These are phyloP conservation scores for Colletotrichum eleusines DNA, from an alignment of 2,329 filamentous ascomycete genomes.

Conservation along the genomic window DNA sequence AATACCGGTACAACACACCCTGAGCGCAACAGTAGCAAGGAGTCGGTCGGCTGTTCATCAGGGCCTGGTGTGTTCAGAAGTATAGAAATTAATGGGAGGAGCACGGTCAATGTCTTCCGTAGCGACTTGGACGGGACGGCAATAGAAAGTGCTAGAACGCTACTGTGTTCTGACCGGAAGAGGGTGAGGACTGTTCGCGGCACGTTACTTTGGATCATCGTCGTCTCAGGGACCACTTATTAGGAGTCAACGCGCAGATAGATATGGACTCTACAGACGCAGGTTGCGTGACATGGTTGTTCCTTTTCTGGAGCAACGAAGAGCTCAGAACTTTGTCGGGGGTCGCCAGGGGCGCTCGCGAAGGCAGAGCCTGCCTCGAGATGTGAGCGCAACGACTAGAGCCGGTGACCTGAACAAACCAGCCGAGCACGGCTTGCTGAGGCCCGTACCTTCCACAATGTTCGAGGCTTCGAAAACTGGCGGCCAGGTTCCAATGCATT, in stretches of 20 bases:
- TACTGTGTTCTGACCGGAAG: neutral
- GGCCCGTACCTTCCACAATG: neutral
- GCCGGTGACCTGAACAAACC: neutral
- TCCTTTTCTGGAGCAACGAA: neutral
- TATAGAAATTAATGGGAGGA: too few relatives aligned
- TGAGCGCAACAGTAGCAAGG: neutral
- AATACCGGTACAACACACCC: neutral
- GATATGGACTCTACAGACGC: neutral
- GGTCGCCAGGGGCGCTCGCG: neutral
- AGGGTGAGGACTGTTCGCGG: neutral
- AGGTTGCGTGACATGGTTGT: neutral
- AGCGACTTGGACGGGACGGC: neutral
- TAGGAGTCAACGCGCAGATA: neutral
- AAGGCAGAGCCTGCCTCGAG: neutral
- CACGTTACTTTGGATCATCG: neutral
- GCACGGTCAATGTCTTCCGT: neutral
- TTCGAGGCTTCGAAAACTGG: neutral
- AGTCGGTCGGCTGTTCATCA: neutral
- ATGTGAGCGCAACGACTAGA: neutral
- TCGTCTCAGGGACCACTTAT: neutral
- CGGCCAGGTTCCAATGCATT: conserved; percentile 18
- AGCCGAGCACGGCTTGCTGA: neutral
- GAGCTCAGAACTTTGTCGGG: neutral
- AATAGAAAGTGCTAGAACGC: neutral
- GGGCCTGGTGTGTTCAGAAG: neutral